These are phyloP conservation scores for Solanum pinnatisectum DNA, from an alignment of 257 asterid species.

Conservation along the genomic window DNA sequence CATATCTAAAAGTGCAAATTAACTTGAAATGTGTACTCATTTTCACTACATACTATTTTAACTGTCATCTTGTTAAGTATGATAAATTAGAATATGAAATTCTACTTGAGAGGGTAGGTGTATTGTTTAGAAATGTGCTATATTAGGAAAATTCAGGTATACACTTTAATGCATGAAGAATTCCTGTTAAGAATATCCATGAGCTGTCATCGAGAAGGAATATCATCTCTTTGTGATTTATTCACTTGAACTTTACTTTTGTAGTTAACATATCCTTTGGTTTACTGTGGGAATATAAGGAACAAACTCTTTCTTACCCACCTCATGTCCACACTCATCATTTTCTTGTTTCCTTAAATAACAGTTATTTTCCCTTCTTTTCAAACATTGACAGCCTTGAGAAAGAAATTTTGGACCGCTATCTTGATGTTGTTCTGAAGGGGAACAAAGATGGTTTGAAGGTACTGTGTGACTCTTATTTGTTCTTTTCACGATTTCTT, in stretches of 20 bases:
- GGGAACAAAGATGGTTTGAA: constrained; percentile 95
- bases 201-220: neutral
- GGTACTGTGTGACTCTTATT: constrained; percentile 26
- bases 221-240: neutral
- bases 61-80: neutral
- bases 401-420: constrained; percentile 93
- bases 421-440: constrained; percentile 87
- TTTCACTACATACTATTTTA: neutral
- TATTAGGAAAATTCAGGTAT: neutral
- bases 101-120: neutral
- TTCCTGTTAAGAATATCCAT: neutral
- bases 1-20: neutral
- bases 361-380: neutral
- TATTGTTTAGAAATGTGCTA: neutral
- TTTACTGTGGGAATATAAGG: neutral
- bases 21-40: neutral
- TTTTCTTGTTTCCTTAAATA: neutral
- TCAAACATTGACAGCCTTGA: constrained; percentile 48
- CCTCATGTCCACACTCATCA: neutral
- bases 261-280: neutral
- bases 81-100: neutral
- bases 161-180: neutral
- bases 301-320: neutral
- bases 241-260: neutral
- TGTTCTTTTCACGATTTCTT: neutral